Evolutionary conservation across 345 rosid genomes (phyloP), one percentile per base, ranked within the genome.

Genomic region (Mallotus nudiflorus): DNA sequence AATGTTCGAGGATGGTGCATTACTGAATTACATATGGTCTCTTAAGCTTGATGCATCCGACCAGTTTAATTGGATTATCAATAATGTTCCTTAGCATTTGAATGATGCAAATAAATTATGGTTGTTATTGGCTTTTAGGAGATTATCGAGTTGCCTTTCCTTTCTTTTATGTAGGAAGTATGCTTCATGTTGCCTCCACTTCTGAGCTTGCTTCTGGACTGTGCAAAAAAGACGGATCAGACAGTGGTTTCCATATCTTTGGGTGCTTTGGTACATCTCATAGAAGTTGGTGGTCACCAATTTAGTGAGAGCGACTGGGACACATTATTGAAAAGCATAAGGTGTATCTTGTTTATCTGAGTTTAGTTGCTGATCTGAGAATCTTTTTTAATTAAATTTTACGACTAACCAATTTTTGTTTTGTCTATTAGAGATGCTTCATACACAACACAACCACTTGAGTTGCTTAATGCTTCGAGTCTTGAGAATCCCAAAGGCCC

Each of bases 241-340:
- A 73, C 99, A 10, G 99, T 95, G 53, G 99, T 92, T 79, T 95
- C 99, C 59, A 95, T 95, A 67, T 88, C 99, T 42, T 71, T 95
- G 81, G 96, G 97, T 77, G 99, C 99, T 68, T 77, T 95, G 68
- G 97, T 89, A 53, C 99, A 95, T 83, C 99, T 95, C 68, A 92
- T 95, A 54, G 98, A 95, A 77, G 98, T 95, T 77, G 99, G 99
- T 70, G 99, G 99, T 66, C 99, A 87, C 82, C 99, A 90, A 77
- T 95, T 95, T 77, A 89, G 94, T 73, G 99, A 87, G 76, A 80
- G 81, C 68, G 97, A 95, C 83, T 95, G 99, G 99, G 97, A 95
- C 75, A 89, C 86, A 78, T 83, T 95, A 75, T 81, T 95, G 89
- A 92, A 88, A 84, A 90, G 97, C 94, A 92, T 95, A 81, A 90